Percentiles rank a stretch among this genome's conserved stretches.
Conservation (phyloP, 768 basidiomycete species). For the Clavaria fumosa region DNA sequence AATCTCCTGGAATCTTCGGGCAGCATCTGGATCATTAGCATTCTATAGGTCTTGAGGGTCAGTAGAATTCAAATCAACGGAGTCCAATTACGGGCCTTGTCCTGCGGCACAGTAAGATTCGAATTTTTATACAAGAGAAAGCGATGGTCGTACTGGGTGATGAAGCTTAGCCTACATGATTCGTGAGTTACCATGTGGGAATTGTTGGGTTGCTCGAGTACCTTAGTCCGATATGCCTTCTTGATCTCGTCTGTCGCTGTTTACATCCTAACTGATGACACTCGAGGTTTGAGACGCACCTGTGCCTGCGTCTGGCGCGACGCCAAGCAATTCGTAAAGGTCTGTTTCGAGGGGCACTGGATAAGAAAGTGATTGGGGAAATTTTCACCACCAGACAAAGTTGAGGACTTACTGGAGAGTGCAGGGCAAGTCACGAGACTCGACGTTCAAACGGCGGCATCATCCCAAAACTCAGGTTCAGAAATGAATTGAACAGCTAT, state of each 20-base stretch:
- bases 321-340: slow-evolving; percentile 76
- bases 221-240: slow-evolving; percentile 89
- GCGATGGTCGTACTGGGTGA: slow-evolving; percentile 50
- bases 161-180: slow-evolving; percentile 64
- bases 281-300: slow-evolving; percentile 31
- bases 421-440: background rate
- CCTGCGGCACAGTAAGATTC: too few species aligned
- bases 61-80: too few species aligned
- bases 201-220: slow-evolving; percentile 25
- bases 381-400: background rate
- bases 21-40: slow-evolving; percentile 74
- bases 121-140: too few species aligned
- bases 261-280: slow-evolving; percentile 3
- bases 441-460: background rate
- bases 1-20: slow-evolving; percentile 77
- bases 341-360: slow-evolving; percentile 63
- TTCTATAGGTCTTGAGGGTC: slow-evolving; percentile 53
- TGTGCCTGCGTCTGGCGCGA: slow-evolving; percentile 52
- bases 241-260: slow-evolving; percentile 50
- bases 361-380: background rate
- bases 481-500: slow-evolving; percentile 4
- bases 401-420: background rate
- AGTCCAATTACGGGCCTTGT: too few species aligned
- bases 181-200: slow-evolving; percentile 12
- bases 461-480: slow-evolving; percentile 3